phyloP scores from a whole-genome alignment of 2,329 filamentous ascomycete genomes.

The Cytospora leucostoma region DNA sequence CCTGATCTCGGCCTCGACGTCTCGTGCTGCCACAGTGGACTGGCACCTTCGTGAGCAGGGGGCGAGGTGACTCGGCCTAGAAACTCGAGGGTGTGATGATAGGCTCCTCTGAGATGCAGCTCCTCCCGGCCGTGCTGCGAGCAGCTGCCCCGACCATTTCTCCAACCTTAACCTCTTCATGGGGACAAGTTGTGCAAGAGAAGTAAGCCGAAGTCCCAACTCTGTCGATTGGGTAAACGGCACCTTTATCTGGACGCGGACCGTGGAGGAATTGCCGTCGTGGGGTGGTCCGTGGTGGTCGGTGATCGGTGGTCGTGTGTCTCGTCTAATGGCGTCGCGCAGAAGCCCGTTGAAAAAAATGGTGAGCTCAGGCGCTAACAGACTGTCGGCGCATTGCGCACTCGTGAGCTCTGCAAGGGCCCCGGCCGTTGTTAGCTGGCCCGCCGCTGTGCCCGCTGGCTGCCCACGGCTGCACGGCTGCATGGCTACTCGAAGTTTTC shows the following conservation, averaged over 20 bases:
- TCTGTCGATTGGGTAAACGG: conserved; percentile 23
- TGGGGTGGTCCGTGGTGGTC: conserved; percentile 23
- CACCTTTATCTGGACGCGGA: conserved; percentile 21
- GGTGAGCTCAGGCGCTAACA: conserved; percentile 27
- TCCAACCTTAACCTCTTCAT: conserved; percentile 66
- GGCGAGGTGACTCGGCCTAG: conserved; percentile 26
- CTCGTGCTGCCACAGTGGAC: conserved; percentile 35
- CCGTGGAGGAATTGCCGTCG: conserved; percentile 24
- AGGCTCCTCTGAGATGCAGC: conserved; percentile 34
- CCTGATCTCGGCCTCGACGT: conserved; percentile 23
- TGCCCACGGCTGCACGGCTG: neutral
- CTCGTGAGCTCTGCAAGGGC: conserved; percentile 30
- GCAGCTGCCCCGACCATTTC: conserved; percentile 61
- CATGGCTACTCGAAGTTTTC: conserved; percentile 14
- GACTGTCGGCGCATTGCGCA: conserved; percentile 18
- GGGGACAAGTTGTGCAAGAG: conserved; percentile 29
- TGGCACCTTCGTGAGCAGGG: conserved; percentile 34
- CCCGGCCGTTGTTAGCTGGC: conserved; percentile 18
- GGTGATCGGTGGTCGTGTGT: conserved; percentile 12
- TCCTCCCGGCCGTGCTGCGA: conserved; percentile 49
- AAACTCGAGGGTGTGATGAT: conserved; percentile 25
- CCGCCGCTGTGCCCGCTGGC: too few species aligned
- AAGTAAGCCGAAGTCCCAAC: conserved; percentile 10
- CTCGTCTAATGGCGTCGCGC: conserved; percentile 25
- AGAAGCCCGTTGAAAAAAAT: conserved; percentile 27